Percentiles rank a stretch among this genome's conserved stretches.
Conservation (phyloP, 495 filamentous ascomycete genomes). For the Lasiosphaeris hirsuta region DNA sequence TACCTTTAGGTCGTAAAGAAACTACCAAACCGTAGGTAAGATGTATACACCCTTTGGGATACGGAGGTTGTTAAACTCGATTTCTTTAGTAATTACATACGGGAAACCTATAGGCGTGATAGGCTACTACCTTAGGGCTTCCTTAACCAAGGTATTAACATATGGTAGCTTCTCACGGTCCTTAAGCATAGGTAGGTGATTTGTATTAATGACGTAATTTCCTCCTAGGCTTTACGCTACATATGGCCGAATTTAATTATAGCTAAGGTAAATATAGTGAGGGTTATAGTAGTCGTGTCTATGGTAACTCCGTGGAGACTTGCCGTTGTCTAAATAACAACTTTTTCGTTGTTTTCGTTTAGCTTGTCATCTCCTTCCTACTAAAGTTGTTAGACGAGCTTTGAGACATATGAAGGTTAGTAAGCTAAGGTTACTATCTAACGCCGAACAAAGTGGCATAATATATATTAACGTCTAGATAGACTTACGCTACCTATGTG, state of each 20-base stretch:
- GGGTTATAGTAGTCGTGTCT: neutral
- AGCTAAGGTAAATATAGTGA: constrained; percentile 1
- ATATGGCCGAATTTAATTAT: neutral
- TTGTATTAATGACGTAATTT: constrained; percentile 41
- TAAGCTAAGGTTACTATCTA: too few relatives aligned
- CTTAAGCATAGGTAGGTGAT: constrained; percentile 42
- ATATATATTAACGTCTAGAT: too few relatives aligned
- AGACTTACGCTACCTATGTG: too few relatives aligned
- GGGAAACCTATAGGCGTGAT: constrained; percentile 49
- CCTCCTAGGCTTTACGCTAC: constrained; percentile 41
- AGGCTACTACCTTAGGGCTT: constrained; percentile 54
- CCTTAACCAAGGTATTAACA: constrained; percentile 43
- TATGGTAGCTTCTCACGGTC: constrained; percentile 48
- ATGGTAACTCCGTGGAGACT: too few relatives aligned
- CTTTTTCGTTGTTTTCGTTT: too few relatives aligned
- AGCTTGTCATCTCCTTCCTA: too few relatives aligned
- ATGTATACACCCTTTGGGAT: constrained; percentile 29
- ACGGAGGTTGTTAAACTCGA: constrained; percentile 33
- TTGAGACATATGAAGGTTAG: too few relatives aligned
- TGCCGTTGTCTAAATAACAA: too few relatives aligned
- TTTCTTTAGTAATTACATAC: constrained; percentile 46
- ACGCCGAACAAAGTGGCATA: too few relatives aligned
- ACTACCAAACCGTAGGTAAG: too few relatives aligned
- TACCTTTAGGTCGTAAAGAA: too few relatives aligned
- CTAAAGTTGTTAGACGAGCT: too few relatives aligned